phyloP scores from a whole-genome alignment of 257 asterid genomes.

The Petunia secreta region DNA sequence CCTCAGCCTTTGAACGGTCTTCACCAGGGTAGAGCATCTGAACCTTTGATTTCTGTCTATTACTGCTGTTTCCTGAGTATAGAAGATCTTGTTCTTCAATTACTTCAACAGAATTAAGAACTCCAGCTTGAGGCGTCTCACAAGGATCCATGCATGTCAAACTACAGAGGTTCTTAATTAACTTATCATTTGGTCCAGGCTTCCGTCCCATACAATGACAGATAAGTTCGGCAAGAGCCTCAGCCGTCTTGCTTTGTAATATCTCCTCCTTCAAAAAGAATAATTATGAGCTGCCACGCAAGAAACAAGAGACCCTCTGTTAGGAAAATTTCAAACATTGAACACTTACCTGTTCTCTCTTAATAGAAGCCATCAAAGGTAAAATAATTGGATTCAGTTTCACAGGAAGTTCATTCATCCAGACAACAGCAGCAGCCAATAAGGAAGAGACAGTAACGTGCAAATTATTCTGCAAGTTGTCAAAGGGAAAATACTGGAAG shows the following conservation, averaged over 20 bases:
- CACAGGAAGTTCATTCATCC: conserved; percentile 95
- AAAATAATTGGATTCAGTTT: conserved; percentile 87
- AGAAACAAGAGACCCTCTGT: not conserved
- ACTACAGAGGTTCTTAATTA: conserved; percentile 81
- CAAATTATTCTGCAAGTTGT: conserved; percentile 69
- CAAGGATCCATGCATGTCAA: conserved; percentile 93
- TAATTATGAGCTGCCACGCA: conserved; percentile 29
- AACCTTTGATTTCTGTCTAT: conserved; percentile 70
- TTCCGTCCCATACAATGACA: conserved; percentile 80
- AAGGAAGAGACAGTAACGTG: conserved; percentile 90
- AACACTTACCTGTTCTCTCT: conserved; percentile 83
- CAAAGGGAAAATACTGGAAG: conserved; percentile 13
- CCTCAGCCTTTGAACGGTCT: conserved; percentile 87
- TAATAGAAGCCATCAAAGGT: conserved; percentile 94
- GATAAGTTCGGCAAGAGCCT: conserved; percentile 92
- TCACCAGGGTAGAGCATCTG: conserved; percentile 73
- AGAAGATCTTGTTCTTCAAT: conserved; percentile 91
- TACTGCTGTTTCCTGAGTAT: conserved; percentile 64
- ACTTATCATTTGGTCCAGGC: conserved; percentile 97
- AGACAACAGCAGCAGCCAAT: conserved; percentile 92
- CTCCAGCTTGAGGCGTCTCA: conserved; percentile 96
- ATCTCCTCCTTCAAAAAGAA: conserved; percentile 80
- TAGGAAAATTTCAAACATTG: conserved; percentile 20
- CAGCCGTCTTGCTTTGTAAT: conserved; percentile 93
- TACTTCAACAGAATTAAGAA: conserved; percentile 74